A percentile compares a stretch with the other conserved stretches of the same genome.
phyloP scores from a whole-genome alignment of 257 asterid species.

The Penstemon eatonii region DNA sequence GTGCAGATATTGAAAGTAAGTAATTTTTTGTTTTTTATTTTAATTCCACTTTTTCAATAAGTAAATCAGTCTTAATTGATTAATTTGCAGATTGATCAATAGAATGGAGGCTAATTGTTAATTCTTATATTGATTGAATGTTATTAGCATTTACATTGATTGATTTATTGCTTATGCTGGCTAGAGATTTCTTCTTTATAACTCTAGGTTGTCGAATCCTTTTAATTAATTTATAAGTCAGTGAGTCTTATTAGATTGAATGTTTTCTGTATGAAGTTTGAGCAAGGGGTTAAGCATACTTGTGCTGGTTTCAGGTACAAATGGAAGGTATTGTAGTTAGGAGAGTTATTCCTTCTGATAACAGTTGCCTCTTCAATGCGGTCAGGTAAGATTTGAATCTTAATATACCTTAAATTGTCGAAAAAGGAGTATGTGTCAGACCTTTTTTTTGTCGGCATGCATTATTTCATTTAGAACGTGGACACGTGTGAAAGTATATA shows the following conservation, averaged over 20 bases:
- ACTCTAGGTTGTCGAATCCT: neutral
- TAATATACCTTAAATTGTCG: slow-evolving; percentile 4
- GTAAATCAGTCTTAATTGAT: neutral
- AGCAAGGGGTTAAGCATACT: slow-evolving; percentile 2
- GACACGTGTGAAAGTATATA: slow-evolving; percentile 4
- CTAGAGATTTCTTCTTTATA: slow-evolving; percentile 6
- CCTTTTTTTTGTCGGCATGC: neutral
- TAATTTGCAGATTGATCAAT: slow-evolving; percentile 7
- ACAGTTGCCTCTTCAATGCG: slow-evolving; percentile 96
- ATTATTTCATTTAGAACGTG: slow-evolving; percentile 6
- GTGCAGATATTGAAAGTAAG: slow-evolving; percentile 26
- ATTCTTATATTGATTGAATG: neutral
- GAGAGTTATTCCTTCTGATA: slow-evolving; percentile 93
- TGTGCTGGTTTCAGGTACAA: slow-evolving; percentile 37
- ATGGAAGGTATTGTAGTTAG: slow-evolving; percentile 79
- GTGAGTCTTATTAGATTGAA: neutral
- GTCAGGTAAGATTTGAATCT: slow-evolving; percentile 65
- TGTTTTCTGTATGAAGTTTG: neutral
- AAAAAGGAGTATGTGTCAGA: neutral
- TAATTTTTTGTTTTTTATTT: neutral
- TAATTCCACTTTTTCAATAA: slow-evolving; percentile 4
- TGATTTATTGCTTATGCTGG: slow-evolving; percentile 17
- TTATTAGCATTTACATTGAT: neutral
- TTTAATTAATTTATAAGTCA: neutral
- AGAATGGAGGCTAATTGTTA: slow-evolving; percentile 12